Evolutionary conservation across 805 yeast species (phyloP), one percentile per base, ranked within the genome.

Genomic region (Saccharomycopsis javanensis): DNA sequence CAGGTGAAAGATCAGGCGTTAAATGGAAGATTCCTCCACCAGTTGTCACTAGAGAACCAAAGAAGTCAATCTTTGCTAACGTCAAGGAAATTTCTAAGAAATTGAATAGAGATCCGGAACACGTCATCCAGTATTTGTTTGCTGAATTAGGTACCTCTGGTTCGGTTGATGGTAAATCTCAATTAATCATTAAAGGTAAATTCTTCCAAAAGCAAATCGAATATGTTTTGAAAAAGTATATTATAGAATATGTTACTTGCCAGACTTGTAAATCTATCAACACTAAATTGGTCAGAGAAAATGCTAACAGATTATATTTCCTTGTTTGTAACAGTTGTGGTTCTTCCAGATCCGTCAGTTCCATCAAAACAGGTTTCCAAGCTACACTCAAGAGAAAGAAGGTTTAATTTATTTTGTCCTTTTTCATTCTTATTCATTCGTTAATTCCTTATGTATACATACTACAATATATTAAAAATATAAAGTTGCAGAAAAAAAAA

Each of bases 131-230:
- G 76, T 94, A 86, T 74, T 75, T 94, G 73, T 94, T 94, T 75
- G 97, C 98, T 1, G 99, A 94, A 77, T 79, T 94, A 80, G 99
- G 99, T 84, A 94, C 99, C 20, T 89, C 98, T 1, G 99, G 99
- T 69, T 91, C 97, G 57, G 92, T 94, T 60, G 99, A 94, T 75
- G 99, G 98, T 72, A 92, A 88, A 73, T 88, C 90, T 78, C 86
- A 99, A 74, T 82, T 94, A 71, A 90, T 94, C 62, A 92, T 94
- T 72, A 94, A 89, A 79, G 99, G 99, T 78, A 88, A 96, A 73
- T 94, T 90, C 79, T 96, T 87, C 76, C 96, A 96, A 66, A 94
- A 92, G 75, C 97, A 91, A 74, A 85, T 94, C 80, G 99, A 94
- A 75, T 86, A 90, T 63, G 96, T 94, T 62, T 79, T 94, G 74